Percentiles rank a stretch among this genome's conserved stretches.
Conservation (phyloP, 108 stramenopile genomes). For the Fragilariopsis cylindrus region DNA sequence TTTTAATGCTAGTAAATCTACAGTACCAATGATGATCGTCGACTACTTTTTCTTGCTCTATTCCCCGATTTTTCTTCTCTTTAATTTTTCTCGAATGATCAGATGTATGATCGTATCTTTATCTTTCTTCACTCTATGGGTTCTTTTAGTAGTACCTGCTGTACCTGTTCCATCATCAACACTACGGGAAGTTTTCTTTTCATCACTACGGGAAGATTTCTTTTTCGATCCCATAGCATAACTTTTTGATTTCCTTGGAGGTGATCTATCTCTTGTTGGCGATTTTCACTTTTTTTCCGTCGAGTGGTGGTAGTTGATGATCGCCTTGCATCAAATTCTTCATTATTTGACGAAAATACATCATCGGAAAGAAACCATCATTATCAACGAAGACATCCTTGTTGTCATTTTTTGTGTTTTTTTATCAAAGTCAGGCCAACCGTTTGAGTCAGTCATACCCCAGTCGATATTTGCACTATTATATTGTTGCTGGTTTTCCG, state of each 20-base stretch:
- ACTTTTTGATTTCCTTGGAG: conserved; percentile 1
- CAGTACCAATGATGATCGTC: not conserved
- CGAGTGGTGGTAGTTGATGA: not conserved
- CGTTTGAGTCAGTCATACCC: conserved; percentile 21
- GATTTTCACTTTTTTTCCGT: conserved; percentile 10
- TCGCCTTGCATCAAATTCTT: not conserved
- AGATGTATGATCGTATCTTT: conserved; percentile 11
- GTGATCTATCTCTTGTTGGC: not conserved
- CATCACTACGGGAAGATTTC: not conserved
- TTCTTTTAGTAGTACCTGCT: not conserved
- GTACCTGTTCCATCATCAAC: not conserved
- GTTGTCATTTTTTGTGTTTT: not conserved
- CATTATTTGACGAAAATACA: conserved; percentile 11
- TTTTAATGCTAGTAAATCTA: no score
- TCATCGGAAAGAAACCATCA: conserved; percentile 41
- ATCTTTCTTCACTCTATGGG: not conserved
- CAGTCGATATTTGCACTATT: conserved; percentile 26
- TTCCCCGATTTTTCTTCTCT: not conserved
- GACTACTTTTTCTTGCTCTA: not conserved
- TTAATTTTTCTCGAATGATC: not conserved
- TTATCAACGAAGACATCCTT: conserved; percentile 25
- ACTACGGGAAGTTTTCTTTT: not conserved
- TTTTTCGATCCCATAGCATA: conserved; percentile 1
- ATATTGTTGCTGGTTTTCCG: conserved; percentile 9
- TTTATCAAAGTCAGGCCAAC: conserved; percentile 37